Evolutionary conservation across 805 yeast genomes (phyloP), one percentile per base, ranked within the genome.

Genomic region (Kurtzmaniella fragi): DNA sequence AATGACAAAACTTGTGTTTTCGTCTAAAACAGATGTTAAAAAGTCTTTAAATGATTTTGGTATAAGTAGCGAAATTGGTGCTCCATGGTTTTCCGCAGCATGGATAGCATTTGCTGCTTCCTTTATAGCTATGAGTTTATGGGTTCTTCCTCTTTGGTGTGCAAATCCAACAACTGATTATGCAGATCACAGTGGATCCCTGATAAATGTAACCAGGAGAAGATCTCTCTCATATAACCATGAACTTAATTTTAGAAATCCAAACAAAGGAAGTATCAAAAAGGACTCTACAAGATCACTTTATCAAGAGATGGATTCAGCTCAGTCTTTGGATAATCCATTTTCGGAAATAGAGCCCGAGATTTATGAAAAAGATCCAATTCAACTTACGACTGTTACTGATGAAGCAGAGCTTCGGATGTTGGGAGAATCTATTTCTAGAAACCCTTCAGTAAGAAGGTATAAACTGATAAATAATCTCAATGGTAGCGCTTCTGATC

Each of bases 141-240:
- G 73, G 72, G 52, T 48, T 5, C 39, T 64, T 7, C 72, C 72
- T 1, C 30, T 44, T 41, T 45, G 84, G 84, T 79, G 82, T 59
- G 73, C 76, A 6, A 70, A 75, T 37, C 77, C 78, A 13, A 28
- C 54, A 1, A 55, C 42, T 4, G 55, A 51, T n/a, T 47, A 48
- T n/a, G 51, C 48, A 2, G 61, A 52, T 28, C 46, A 50, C 9
- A 51, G 50, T 26, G 38, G 8, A 13, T 9, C 7, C 17, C 32
- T 28, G 31, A 34, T 28, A 31, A 14, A 13, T 16, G 32, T n/a
- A 30, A 34, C 28, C 29, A 15, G 13, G n/a, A 30, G n/a, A 29
- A 38, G 17, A 25, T 23, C 15, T 15, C 25, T 30, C 16, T 28
- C 26, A 13, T 17, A 3, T 13, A 30, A 14, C 26, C 12, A 37